Percentiles rank a stretch among this genome's conserved stretches.
Evolutionary conservation across 2,329 filamentous ascomycete species (phyloP).

Genomic region (Sclerotinia subarctica): DNA sequence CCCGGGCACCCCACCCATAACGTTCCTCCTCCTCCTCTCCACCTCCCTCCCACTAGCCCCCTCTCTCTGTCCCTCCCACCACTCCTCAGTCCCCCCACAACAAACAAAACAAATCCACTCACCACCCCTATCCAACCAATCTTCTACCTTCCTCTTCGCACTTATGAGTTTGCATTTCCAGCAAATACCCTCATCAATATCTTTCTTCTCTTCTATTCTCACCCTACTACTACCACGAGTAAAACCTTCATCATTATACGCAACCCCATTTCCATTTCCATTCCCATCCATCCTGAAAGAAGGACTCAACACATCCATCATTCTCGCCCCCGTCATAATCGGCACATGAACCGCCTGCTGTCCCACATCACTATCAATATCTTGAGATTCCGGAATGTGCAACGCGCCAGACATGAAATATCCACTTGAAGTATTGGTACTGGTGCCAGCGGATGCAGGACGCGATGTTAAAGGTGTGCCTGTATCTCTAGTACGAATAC

Average conservation of each 20-base stretch:
- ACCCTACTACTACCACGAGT: too few species aligned
- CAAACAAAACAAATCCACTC: conserved; percentile 32
- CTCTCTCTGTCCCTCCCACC: background rate
- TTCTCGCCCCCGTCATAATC: conserved; percentile 13
- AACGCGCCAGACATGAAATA: conserved; percentile 12
- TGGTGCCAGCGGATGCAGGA: background rate
- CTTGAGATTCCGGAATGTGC: background rate
- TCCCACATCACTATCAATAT: background rate
- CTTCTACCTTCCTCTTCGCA: conserved; percentile 28
- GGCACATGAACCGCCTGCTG: conserved; percentile 5
- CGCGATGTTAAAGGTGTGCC: background rate
- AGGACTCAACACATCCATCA: background rate
- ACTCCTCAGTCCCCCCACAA: conserved; percentile 33
- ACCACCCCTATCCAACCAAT: conserved; percentile 25
- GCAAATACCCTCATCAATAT: conserved; percentile 17
- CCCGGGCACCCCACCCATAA: conserved; percentile 4
- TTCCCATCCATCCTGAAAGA: background rate
- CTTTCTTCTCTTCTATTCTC: background rate
- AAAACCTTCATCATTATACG: too few species aligned
- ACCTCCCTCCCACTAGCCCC: background rate
- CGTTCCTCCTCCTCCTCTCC: conserved; percentile 4
- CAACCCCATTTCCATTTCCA: background rate
- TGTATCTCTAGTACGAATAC: background rate
- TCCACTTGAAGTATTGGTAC: background rate
- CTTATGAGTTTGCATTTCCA: conserved; percentile 34